Conservation (phyloP, 192 early-diverging fungal species). For the Entomortierella beljakovae region DNA sequence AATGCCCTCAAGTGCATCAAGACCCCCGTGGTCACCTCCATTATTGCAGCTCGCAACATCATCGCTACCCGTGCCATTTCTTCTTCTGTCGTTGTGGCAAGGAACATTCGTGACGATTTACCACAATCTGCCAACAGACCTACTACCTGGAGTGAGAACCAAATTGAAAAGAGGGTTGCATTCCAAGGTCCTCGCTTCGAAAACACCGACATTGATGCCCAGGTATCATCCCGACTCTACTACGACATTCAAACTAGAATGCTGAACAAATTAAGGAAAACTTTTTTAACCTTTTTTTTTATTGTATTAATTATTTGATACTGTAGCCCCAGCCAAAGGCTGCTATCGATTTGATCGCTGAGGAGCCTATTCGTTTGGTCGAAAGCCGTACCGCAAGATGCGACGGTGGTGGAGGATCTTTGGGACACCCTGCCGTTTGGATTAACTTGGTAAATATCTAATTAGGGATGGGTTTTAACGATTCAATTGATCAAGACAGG, state of each 20-base stretch:
- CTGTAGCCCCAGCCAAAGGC: constrained; percentile 91
- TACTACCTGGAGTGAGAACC: constrained; percentile 80
- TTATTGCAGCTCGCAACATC: constrained; percentile 12
- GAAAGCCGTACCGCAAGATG: constrained; percentile 81
- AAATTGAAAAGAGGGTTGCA: constrained; percentile 76
- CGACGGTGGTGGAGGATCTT: constrained; percentile 91
- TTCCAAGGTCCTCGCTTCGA: constrained; percentile 88
- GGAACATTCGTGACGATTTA: constrained; percentile 50
- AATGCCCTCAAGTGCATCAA: constrained; percentile 52
- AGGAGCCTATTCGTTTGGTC: constrained; percentile 87
- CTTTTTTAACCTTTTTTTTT: no score
- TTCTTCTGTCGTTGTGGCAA: constrained; percentile 26
- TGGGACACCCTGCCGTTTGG: constrained; percentile 95
- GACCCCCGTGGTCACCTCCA: constrained; percentile 19
- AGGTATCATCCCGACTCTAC: constrained; percentile 60
- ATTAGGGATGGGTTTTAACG: neutral
- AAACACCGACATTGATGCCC: constrained; percentile 81
- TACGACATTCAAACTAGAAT: neutral
- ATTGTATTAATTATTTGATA: no score
- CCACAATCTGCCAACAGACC: constrained; percentile 83
- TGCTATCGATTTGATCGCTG: constrained; percentile 91
- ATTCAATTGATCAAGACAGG: neutral
- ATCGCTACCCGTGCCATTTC: constrained; percentile 28
- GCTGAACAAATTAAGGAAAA: neutral
- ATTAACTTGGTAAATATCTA: constrained; percentile 81